Evolutionary conservation across 1,139 yeast genomes (phyloP), one percentile per base, ranked within the genome.

Genomic region (Geotrichum reessii): DNA sequence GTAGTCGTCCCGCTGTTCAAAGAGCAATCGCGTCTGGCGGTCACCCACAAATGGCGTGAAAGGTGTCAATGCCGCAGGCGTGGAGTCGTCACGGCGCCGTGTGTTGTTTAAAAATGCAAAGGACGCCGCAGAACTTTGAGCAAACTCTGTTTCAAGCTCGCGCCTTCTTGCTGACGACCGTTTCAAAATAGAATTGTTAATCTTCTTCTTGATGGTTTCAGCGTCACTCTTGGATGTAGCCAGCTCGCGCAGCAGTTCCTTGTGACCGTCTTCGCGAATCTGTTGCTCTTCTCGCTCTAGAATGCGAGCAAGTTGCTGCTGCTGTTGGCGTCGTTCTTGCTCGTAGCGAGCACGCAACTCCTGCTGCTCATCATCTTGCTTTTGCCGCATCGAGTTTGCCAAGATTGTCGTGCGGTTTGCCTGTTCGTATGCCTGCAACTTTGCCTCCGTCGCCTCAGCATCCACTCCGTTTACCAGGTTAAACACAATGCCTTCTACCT

Each of bases 1-100:
- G 66, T 84, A 85, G 25, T 77, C 77, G 17, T 77, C 78, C 55
- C 77, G 76, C 63, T 80, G 73, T 25, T 73, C 68, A 66, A 76
- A 81, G 25, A 76, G 71, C 55, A 77, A 77, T n/a, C 76, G 72
- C 21, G 76, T 64, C 61, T 87, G 86, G 57, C 95, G 79, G 73
- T 93, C 98, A 55, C 98, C 98, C 67, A 84, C 84, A 73, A 93
- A 92, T 12, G 99, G 98, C 2, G 98, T 91, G 71, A 92, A 93
- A 28, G 98, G 98, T 2, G 82, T 76, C 46, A 69, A 68, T 21
- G 69, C 71, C 50, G 59, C 65, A 14, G 57, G 63, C 21, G 56
- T 64, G 50, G 40, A 50, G 24, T 27, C 60, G 44, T 44, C 63
- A 47, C 21, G 44, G 27, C 50, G 56, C 33, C 44, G 47, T 19